Percentiles rank a stretch among this genome's conserved stretches.
phyloP scores from a whole-genome alignment of 352 stramenopile species.

The Phytophthora citrophthora region DNA sequence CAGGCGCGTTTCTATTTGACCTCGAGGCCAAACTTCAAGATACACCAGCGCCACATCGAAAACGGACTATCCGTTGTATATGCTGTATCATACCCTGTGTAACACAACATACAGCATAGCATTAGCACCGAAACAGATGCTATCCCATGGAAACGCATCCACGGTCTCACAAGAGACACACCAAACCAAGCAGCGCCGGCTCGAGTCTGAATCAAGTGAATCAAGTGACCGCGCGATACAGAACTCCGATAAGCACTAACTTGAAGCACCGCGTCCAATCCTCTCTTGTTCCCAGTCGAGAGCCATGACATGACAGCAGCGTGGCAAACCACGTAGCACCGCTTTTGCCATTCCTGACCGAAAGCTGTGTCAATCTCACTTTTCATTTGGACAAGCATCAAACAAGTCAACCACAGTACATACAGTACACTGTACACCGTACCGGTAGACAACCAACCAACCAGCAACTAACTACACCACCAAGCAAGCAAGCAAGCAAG shows the following conservation, averaged over 20 bases:
- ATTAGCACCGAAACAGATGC: no score
- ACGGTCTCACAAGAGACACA: neutral
- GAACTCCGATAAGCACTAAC: neutral
- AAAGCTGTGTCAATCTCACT: slow-evolving; percentile 7
- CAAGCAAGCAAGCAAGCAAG: slow-evolving; percentile 1
- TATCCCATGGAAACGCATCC: neutral
- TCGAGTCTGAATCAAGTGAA: neutral
- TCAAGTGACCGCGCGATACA: neutral
- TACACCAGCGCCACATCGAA: neutral
- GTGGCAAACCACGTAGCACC: neutral
- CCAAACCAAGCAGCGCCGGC: neutral
- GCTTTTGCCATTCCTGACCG: neutral
- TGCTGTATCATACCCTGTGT: no score
- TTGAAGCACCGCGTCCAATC: neutral
- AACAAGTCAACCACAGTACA: slow-evolving; percentile 22
- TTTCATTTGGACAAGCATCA: slow-evolving; percentile 26
- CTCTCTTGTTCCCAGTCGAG: neutral
- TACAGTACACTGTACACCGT: slow-evolving; percentile 1
- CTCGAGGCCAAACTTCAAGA: neutral
- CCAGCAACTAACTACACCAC: slow-evolving; percentile 10
- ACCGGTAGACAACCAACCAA: neutral
- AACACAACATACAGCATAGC: no score
- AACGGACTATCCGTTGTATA: neutral
- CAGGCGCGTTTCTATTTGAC: neutral
- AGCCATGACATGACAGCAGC: neutral